Base-by-base conservation (phyloP, 2,329 filamentous ascomycete species). In the Xenosphaeropsis pyriputrescens region DNA sequence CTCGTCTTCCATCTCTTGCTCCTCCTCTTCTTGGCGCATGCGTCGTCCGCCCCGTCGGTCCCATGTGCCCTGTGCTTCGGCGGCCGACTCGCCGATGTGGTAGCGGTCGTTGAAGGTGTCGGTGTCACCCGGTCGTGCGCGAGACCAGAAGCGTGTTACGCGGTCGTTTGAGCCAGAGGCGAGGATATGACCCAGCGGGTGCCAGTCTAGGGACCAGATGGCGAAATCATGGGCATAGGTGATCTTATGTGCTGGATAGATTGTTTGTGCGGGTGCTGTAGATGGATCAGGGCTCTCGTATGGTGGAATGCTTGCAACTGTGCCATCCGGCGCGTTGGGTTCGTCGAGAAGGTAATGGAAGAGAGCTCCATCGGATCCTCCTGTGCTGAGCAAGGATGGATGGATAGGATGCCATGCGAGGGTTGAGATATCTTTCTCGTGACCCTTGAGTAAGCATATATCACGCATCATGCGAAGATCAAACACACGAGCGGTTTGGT, bases 381-480 rank as follows among this genome's bases (percentile, higher is more conserved):
- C 91, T 0, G 89, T 95, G 38, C 83, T 91, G 26, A 98, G 73
- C 32, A 98, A 67, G 40, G 85, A 86, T 39, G 84, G 74, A 56
- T 96, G 91, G 37, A 94, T 74, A 1, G 91, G 91, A 58, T 98
- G 91, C 85, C 89, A 98, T 3, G 84, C 70, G 36, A 98, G 62
- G 1, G 86, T 93, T 11, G 85, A 89, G 42, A 98, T 85, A 47
- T 95, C 91, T 60, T 95, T 96, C 49, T 96, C 88, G 55, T 96
- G 88, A 6, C 91, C 91, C 48, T 89, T 83, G 16, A 98, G 72
- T 34, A 96, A 73, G 49, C 86, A 85, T 39, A 96, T 88, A 57
- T 98, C 91, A 45, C 91, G 82, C 91, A 98, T 96, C 82, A 94
- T 94, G 35, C 91, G 77, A 39, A 98, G 68, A 56, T 98, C 91